Evolutionary conservation across 352 stramenopile genomes (phyloP).

Genomic region (Peronospora farinosa): DNA sequence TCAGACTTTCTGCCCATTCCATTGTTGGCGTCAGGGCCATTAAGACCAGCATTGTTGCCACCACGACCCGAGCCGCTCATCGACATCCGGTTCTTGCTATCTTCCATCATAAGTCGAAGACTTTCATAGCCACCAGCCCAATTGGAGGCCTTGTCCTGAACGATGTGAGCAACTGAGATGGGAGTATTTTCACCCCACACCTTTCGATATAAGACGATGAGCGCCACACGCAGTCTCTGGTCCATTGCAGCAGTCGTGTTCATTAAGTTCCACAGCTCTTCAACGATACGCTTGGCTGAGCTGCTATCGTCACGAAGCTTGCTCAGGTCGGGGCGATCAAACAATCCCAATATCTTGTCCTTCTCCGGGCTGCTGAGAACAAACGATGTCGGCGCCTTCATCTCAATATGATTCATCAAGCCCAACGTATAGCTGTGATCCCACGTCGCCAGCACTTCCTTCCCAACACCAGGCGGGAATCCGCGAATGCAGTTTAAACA

Average conservation of each 20-base stretch:
- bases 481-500: constrained; percentile 77
- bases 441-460: constrained; percentile 71
- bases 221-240: constrained; percentile 64
- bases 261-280: constrained; percentile 73
- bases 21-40: constrained; percentile 13
- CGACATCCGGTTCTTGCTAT: constrained; percentile 61
- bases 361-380: constrained; percentile 69
- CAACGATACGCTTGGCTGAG: constrained; percentile 55
- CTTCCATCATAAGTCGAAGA: constrained; percentile 77
- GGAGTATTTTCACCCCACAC: constrained; percentile 80
- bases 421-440: constrained; percentile 78
- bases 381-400: constrained; percentile 69
- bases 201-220: constrained; percentile 73
- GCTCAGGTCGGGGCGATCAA: constrained; percentile 46
- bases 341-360: constrained; percentile 59
- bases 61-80: constrained; percentile 24
- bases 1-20: constrained; percentile 22
- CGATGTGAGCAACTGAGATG: constrained; percentile 70
- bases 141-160: constrained; percentile 70
- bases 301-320: constrained; percentile 73
- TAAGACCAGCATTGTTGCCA: constrained; percentile 12
- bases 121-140: constrained; percentile 80
- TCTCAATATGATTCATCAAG: constrained; percentile 70
- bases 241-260: constrained; percentile 54
- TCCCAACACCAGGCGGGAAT: constrained; percentile 61